A percentile compares a stretch with the other conserved stretches of the same genome.
Conservation (phyloP, 2,329 filamentous ascomycete species). For the Aspergillus sp. region DNA sequence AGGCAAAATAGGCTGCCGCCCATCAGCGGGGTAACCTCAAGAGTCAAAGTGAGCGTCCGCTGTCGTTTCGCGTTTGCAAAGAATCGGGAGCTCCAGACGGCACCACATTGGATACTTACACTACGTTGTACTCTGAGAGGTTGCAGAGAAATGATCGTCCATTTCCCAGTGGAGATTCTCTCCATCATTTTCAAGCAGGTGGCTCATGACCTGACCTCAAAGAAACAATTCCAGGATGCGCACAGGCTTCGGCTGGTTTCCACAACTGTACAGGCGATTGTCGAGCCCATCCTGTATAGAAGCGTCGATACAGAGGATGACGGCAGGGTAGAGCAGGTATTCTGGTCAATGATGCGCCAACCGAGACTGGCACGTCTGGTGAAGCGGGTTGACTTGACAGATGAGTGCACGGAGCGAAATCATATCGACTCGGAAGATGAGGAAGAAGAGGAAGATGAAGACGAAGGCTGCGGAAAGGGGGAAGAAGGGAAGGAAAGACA, state of each 20-base stretch:
- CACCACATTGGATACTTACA: not conserved
- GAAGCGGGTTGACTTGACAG: not conserved
- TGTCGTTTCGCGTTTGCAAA: too few species aligned
- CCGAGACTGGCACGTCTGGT: not conserved
- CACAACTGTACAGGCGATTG: not conserved
- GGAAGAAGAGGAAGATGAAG: not conserved
- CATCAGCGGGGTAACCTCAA: not conserved
- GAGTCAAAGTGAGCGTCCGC: too few species aligned
- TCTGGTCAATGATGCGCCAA: not conserved
- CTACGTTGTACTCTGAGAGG: not conserved
- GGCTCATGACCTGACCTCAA: not conserved
- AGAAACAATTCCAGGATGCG: not conserved
- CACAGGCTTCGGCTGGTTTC: conserved; percentile 2
- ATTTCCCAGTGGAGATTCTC: conserved; percentile 1
- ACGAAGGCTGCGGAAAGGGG: not conserved
- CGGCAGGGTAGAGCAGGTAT: not conserved
- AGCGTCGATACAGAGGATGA: not conserved
- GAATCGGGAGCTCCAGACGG: not conserved
- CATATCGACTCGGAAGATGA: not conserved
- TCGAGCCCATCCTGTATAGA: conserved; percentile 1
- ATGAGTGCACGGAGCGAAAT: not conserved
- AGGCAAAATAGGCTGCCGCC: not conserved
- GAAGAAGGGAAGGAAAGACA: not conserved
- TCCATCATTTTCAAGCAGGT: not conserved
- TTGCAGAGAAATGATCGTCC: not conserved